Percentiles rank a stretch among this genome's conserved stretches.
phyloP scores from a whole-genome alignment of 192 early-diverging fungal genomes.

The Chytriomyces hyalinus region DNA sequence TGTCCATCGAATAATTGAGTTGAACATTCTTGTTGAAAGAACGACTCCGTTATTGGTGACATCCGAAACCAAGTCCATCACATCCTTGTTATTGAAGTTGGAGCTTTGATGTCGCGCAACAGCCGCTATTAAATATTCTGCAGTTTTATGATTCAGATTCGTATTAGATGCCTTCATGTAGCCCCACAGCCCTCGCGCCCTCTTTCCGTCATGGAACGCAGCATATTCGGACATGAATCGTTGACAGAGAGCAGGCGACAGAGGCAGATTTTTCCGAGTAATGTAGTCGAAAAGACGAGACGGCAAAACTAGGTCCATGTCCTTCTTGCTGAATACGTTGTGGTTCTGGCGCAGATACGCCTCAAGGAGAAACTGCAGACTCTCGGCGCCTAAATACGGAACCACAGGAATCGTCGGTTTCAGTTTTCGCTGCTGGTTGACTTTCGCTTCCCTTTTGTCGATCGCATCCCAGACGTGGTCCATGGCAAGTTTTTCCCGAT shows the following conservation, averaged over 20 bases:
- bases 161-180: not conserved
- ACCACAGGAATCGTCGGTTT: not conserved
- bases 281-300: conserved; percentile 5
- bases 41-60: not conserved
- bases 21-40: conserved; percentile 2
- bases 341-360: not conserved
- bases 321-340: not conserved
- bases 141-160: not conserved
- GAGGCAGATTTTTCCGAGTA: not conserved
- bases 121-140: not conserved
- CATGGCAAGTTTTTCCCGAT: not conserved
- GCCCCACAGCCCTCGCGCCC: not conserved
- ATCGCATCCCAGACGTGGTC: not conserved
- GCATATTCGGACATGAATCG: conserved; percentile 9
- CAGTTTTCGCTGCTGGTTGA: not conserved
- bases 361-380: conserved; percentile 5
- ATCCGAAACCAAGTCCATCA: not conserved
- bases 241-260: not conserved
- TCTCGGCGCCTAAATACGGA: not conserved
- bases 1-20: conserved; percentile 19
- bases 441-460: not conserved
- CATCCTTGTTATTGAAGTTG: not conserved
- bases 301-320: not conserved
- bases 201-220: not conserved
- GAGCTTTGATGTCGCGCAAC: conserved; percentile 1